Evolutionary conservation across 2,329 filamentous ascomycete genomes (phyloP), one percentile per base, ranked within the genome.

Genomic region (Sporothrix schenckii): DNA sequence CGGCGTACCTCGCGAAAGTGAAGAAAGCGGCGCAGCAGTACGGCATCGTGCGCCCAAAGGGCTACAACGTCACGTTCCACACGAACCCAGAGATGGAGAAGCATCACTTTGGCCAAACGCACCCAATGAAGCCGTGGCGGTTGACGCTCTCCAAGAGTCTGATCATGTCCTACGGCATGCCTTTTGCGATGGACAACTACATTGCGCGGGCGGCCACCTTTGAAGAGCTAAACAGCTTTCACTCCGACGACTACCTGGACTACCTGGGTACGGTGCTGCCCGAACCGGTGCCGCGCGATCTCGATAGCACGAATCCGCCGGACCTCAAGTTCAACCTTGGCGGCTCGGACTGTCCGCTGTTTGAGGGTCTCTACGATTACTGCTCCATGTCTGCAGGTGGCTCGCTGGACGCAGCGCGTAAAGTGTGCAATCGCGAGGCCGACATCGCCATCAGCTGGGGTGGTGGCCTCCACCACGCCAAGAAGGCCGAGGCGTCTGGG

Each of bases 41-140:
- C 80, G 90, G 89, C 75, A 92, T 97, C 76, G 88, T 89, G 68
- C 87, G 89, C 49, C 94, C 94, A 1, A 90, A 91, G 77, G 94
- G 93, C 75, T 94, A 96, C 81, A 93, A 87, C 44, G 94, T 99
- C 61, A 97, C 94, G 11, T 98, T 94, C 81, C 95, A 99, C 80
- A 93, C 93, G 81, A 97, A 97, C 77, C 92, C 94, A 1, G 89
- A 92, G 72, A 96, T 98, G 79, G 95, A 99, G 82, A 91, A 92
- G 78, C 94, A 98, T 80, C 95, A 99, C 80, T 99, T 99, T 79
- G 95, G 95, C 74, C 91, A 92, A 81, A 94, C 92, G 11, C 95
- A 99, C 83, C 95, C 95, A 24, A 99, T 99, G 95, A 99, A 99
- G 80, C 95, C 95, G 71, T 98, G 95, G 94, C 92, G 95, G 49